Base-by-base conservation (phyloP, 768 basidiomycete species). In the Coprinopsis cinerea region DNA sequence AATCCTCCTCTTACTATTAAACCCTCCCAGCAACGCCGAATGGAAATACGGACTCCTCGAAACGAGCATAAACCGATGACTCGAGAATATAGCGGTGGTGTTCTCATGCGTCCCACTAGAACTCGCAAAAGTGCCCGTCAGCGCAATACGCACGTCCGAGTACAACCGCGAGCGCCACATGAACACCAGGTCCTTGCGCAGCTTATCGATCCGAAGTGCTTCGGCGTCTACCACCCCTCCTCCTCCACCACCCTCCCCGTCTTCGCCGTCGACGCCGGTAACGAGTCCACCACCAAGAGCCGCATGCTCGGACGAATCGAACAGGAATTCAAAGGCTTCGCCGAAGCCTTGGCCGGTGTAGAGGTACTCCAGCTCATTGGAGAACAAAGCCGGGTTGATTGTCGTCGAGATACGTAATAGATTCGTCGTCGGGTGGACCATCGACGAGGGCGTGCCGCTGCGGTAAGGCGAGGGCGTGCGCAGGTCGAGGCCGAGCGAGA, bases 161-260 rank as follows among this genome's bases (percentile, higher is more conserved):
- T 93, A 98, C 15, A 98, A 81, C 43, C 92, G 82, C 11, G 88
- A 89, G 26, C 95, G 73, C 95, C 94, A 97, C 92, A 93, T 95
- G 72, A 86, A 96, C 20, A 94, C 88, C 24, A 96, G 75, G 61
- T 97, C 95, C 66, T 92, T 91, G 53, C 91, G 81, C 9, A 96
- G 79, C 67, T 92, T 90, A 64, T 92, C 90, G 34, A 89, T 69
- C 13, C 90, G 71, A 39, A 77, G 69, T 36, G 78, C 74, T 49
- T 72, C 70, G 0, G 68, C 63, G 46, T 74, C 70, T 26, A 56
- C n/a, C n/a, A 11, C 13, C 36, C 51, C 9, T 37, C 57, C 27
- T 60, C 57, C 20, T 45, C 59, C 43, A 59, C 25, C 27, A 30
- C 4, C 46, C 57, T 36, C 44, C 48, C 32, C 22, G 25, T 25